phyloP scores from a whole-genome alignment of 75 land plant genomes.

The Picea sitchensis region DNA sequence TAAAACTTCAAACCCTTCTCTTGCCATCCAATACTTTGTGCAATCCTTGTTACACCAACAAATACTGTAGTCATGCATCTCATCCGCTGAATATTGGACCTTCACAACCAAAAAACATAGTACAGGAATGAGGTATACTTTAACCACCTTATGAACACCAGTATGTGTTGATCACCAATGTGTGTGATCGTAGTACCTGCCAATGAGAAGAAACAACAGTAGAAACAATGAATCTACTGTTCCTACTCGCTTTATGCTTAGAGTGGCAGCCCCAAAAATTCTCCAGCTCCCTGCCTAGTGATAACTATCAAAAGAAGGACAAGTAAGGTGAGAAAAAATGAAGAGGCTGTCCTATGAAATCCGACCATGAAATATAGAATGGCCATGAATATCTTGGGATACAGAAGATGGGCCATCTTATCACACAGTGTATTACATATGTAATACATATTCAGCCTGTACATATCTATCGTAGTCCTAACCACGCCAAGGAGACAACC shows the following conservation, averaged over 20 bases:
- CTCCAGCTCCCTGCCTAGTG: constrained; percentile 96
- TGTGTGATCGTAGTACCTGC: constrained; percentile 90
- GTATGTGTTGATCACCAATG: constrained; percentile 71
- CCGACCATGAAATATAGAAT: constrained; percentile 97
- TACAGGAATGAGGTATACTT: constrained; percentile 88
- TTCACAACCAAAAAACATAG: constrained; percentile 90
- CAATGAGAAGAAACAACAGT: constrained; percentile 89
- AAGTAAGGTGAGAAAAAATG: constrained; percentile 68
- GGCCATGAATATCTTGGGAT: constrained; percentile 79
- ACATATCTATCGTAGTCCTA: constrained; percentile 73
- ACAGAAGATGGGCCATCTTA: constrained; percentile 70
- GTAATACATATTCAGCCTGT: constrained; percentile 86
- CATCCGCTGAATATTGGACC: constrained; percentile 79
- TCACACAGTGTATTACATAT: constrained; percentile 81
- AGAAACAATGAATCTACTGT: constrained; percentile 72
- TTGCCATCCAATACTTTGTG: too few relatives aligned
- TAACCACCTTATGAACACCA: constrained; percentile 86
- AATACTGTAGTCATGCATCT: constrained; percentile 53
- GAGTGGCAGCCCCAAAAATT: constrained; percentile 83
- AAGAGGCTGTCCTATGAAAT: constrained; percentile 46
- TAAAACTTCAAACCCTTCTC: too few relatives aligned
- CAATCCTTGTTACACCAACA: too few relatives aligned
- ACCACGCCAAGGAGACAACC: too few relatives aligned
- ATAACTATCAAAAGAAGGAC: constrained; percentile 56
- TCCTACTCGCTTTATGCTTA: constrained; percentile 83